A percentile compares a stretch with the other conserved stretches of the same genome.
Conservation (phyloP, 805 yeast genomes). For the Hermanozyma aechmeae region DNA sequence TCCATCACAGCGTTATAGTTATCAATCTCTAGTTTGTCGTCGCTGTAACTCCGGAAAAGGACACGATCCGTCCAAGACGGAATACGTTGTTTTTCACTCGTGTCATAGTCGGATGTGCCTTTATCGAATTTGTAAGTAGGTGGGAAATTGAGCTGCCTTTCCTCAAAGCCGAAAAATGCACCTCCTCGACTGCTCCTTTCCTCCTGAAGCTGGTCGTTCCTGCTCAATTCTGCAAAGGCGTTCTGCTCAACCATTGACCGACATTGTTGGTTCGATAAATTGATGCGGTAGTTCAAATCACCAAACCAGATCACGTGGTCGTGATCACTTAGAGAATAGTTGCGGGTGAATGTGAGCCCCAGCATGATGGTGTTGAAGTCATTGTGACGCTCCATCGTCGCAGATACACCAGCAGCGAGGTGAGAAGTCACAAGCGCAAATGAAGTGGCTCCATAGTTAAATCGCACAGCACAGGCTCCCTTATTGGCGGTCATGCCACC, state of each 20-base stretch:
- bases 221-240: constrained; percentile 43
- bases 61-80: constrained; percentile 98
- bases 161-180: constrained; percentile 69
- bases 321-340: constrained; percentile 68
- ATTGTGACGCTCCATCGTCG: constrained; percentile 74
- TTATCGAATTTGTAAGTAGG: constrained; percentile 94
- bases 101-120: constrained; percentile 71
- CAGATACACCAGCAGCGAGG: constrained; percentile 84
- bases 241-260: constrained; percentile 41
- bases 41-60: constrained; percentile 47
- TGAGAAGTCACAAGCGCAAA: constrained; percentile 87
- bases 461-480: constrained; percentile 91
- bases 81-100: constrained; percentile 84
- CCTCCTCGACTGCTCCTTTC: constrained; percentile 46
- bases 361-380: constrained; percentile 71
- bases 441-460: constrained; percentile 64
- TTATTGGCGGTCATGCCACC: constrained; percentile 97
- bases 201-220: constrained; percentile 73
- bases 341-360: constrained; percentile 73
- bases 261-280: constrained; percentile 64
- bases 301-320: constrained; percentile 92
- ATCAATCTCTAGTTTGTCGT: constrained; percentile 39
- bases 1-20: constrained; percentile 59
- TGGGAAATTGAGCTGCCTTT: constrained; percentile 63
- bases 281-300: constrained; percentile 81